phyloP scores from a whole-genome alignment of 2,329 filamentous ascomycete species.

The Sclerotinia minor region DNA sequence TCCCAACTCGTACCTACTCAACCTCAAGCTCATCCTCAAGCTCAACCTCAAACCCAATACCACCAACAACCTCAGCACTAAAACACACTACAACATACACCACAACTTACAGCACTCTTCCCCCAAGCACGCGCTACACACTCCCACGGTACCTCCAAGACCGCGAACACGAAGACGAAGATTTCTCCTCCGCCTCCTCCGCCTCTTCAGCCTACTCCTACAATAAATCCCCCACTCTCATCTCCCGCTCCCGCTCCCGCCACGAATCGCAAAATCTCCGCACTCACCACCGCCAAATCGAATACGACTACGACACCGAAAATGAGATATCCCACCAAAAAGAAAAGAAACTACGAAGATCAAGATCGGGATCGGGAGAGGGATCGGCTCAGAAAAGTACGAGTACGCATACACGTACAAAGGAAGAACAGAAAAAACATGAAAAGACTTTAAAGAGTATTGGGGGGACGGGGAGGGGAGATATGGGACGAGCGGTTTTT shows the following conservation, averaged over 20 bases:
- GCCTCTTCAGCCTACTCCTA: not conserved
- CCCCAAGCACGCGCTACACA: slow-evolving; percentile 2
- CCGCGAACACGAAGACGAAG: slow-evolving; percentile 25
- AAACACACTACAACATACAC: not conserved
- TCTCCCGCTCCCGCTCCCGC: not conserved
- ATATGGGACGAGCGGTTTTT: slow-evolving; percentile 19
- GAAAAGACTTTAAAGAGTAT: slow-evolving; percentile 13
- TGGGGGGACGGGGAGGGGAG: slow-evolving; percentile 6
- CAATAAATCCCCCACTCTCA: not conserved
- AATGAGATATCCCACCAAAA: not conserved
- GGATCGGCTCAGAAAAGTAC: not conserved
- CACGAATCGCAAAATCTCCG: slow-evolving; percentile 6
- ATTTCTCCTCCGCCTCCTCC: slow-evolving; percentile 14
- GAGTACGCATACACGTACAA: not conserved
- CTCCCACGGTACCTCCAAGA: not conserved
- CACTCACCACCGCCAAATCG: slow-evolving; percentile 1
- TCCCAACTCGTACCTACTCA: slow-evolving; percentile 3
- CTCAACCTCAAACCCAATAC: not conserved
- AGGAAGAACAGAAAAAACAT: slow-evolving; percentile 9
- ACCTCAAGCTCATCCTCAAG: not conserved
- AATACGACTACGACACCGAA: slow-evolving; percentile 17
- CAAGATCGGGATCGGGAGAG: not conserved
- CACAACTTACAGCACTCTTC: not conserved
- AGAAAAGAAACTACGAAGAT: not conserved
- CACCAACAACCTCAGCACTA: not conserved